Evolutionary conservation across 2,329 filamentous ascomycete genomes (phyloP), one percentile per base, ranked within the genome.

Genomic region (Pezicula neosporulosa): DNA sequence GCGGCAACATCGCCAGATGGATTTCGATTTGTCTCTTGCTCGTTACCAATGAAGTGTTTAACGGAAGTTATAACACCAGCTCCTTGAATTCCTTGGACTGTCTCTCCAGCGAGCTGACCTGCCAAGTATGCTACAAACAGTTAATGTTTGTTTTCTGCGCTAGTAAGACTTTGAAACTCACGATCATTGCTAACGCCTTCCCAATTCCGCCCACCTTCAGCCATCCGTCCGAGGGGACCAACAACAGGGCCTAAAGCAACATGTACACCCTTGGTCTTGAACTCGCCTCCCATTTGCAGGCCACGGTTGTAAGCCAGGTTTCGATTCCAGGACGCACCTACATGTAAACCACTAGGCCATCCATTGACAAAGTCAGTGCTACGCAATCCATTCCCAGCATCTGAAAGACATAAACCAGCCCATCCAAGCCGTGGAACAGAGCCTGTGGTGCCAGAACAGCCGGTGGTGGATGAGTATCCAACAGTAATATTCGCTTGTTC

Each of bases 161-260:
- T 4, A 21, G 18, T 38, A 39, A n/a, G 6, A 42, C 2, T 27
- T n/a, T 28, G 10, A 15, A 18, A 54, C 58, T 49, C 47, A 60
- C 58, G 60, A 50, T 63, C 62, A 48, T 56, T 60, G 12, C 45
- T 53, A 12, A 74, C 72, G 1, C 73, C 76, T 67, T 83, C 82
- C 86, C 86, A 89, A 63, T 86, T 86, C 35, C 85, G 74, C n/a
- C 87, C 87, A 39, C 83, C 84, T 57, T 85, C 79, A 2, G 85
- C 81, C 30, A 78, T 72, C 56, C 86, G 77, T 47, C 87, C 87
- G 30, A 91, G 68, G 3, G 86, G 86, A 0, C 86, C 87, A 69
- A 89, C 85, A 4, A 60, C 59, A 9, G 61, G 62, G 5, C 88
- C 89, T 5, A 93, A 75, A 63, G 85, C 82, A 13, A 90, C 77